phyloP scores from a whole-genome alignment of 805 yeast species.

The Nakazawaea sp. region DNA sequence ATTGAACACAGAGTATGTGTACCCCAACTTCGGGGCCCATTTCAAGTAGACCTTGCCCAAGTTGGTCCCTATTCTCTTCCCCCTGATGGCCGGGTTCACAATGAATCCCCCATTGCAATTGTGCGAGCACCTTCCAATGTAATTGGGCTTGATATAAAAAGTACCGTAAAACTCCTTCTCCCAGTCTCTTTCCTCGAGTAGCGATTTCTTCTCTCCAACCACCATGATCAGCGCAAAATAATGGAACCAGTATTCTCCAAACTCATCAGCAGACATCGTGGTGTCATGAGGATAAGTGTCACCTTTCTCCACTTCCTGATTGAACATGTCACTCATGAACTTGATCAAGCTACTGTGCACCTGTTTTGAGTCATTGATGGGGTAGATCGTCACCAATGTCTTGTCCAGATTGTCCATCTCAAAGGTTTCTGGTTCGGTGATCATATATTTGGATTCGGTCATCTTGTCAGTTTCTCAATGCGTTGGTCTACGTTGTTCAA shows the following conservation, averaged over 20 bases:
- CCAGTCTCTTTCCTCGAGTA: conserved; percentile 20
- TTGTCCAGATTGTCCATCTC: conserved; percentile 35
- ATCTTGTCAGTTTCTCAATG: neutral
- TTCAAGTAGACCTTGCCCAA: conserved; percentile 60
- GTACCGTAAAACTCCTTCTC: conserved; percentile 54
- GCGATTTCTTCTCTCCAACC: conserved; percentile 26
- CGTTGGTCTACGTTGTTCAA: neutral
- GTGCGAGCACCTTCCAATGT: conserved; percentile 78
- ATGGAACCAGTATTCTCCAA: conserved; percentile 58
- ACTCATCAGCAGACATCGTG: conserved; percentile 37
- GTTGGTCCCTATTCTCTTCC: conserved; percentile 54
- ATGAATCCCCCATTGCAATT: conserved; percentile 85
- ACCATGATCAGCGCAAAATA: conserved; percentile 61
- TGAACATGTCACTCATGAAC: conserved; percentile 45
- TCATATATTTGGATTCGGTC: conserved; percentile 1
- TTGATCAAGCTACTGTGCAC: conserved; percentile 46
- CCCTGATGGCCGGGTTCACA: conserved; percentile 54
- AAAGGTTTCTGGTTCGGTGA: conserved; percentile 32
- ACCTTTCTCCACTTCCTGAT: conserved; percentile 64
- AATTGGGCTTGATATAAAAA: conserved; percentile 81
- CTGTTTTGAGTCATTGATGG: conserved; percentile 39
- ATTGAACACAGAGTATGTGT: conserved; percentile 78
- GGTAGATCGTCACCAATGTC: conserved; percentile 48
- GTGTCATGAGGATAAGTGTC: conserved; percentile 62
- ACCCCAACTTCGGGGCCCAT: conserved; percentile 77